A percentile compares a stretch with the other conserved stretches of the same genome.
Conservation (phyloP, 2,329 filamentous ascomycete species). For the Elsinoe australis region DNA sequence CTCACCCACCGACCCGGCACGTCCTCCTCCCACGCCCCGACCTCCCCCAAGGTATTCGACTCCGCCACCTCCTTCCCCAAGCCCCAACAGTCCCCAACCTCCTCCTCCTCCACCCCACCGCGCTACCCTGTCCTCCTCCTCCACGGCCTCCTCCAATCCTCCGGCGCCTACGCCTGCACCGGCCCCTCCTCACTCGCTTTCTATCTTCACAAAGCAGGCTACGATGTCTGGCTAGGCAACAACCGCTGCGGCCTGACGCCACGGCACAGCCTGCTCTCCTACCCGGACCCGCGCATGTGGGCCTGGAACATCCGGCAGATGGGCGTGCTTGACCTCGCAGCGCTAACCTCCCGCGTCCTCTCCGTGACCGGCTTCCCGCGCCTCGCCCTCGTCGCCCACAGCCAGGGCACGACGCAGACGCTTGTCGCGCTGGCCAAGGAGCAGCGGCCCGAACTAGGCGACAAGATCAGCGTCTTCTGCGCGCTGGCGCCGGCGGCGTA, state of each 20-base stretch:
- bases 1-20: constrained; percentile 54
- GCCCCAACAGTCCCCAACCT: no score
- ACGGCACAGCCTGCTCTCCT: constrained; percentile 61
- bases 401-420: constrained; percentile 83
- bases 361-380: constrained; percentile 76
- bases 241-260: constrained; percentile 83
- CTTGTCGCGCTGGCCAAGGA: constrained; percentile 84
- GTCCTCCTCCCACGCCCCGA: constrained; percentile 41
- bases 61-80: constrained; percentile 21
- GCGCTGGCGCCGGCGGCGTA: constrained; percentile 86
- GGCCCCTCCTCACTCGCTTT: constrained; percentile 87
- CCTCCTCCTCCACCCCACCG: not conserved
- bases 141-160: constrained; percentile 79
- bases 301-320: constrained; percentile 93
- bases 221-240: constrained; percentile 93
- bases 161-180: constrained; percentile 82
- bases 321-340: constrained; percentile 80
- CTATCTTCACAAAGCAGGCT: constrained; percentile 83
- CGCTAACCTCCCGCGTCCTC: constrained; percentile 70
- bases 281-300: constrained; percentile 86
- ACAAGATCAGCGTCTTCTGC: constrained; percentile 81
- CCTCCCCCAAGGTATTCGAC: constrained; percentile 56
- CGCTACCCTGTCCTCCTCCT: constrained; percentile 82
- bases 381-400: constrained; percentile 76
- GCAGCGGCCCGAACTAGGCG: constrained; percentile 75